A percentile compares a stretch with the other conserved stretches of the same genome.
Conservation (phyloP, 257 asterid species). For the Solanum pinnatisectum region DNA sequence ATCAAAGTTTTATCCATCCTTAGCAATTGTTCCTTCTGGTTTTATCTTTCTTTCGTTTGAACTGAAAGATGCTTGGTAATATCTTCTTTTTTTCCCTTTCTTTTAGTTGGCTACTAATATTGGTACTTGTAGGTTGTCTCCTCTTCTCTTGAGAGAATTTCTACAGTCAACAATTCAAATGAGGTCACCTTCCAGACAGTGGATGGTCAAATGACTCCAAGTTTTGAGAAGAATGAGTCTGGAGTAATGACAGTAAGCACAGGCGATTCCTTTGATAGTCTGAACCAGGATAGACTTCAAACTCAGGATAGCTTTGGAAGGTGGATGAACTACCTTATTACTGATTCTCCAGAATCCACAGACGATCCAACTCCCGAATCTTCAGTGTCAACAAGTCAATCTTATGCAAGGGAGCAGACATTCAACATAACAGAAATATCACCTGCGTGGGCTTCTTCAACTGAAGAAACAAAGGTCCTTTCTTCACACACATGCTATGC, state of each 20-base stretch:
- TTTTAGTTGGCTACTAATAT: background rate
- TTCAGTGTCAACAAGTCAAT: constrained; percentile 4
- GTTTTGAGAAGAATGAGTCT: constrained; percentile 25
- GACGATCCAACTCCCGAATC: constrained; percentile 33
- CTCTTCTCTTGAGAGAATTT: background rate
- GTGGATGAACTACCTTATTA: constrained; percentile 40
- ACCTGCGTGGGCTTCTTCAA: constrained; percentile 70
- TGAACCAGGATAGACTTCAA: constrained; percentile 33
- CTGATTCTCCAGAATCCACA: constrained; percentile 50
- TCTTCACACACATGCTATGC: background rate
- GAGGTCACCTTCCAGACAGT: constrained; percentile 23
- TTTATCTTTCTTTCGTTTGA: background rate
- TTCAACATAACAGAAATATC: constrained; percentile 69
- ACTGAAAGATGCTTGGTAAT: too few species aligned
- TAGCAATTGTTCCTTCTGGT: background rate
- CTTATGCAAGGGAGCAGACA: constrained; percentile 29
- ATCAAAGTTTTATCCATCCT: background rate
- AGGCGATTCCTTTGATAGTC: constrained; percentile 19
- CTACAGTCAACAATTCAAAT: constrained; percentile 5
- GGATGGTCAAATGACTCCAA: constrained; percentile 24
- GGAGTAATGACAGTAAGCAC: constrained; percentile 18
- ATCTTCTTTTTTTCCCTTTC: background rate
- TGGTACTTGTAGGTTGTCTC: constrained; percentile 34
- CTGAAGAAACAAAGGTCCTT: constrained; percentile 85
- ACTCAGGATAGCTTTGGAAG: constrained; percentile 64